These are phyloP conservation scores for Phytophthora vignae DNA, from an alignment of 352 stramenopile species.

Conservation along the genomic window DNA sequence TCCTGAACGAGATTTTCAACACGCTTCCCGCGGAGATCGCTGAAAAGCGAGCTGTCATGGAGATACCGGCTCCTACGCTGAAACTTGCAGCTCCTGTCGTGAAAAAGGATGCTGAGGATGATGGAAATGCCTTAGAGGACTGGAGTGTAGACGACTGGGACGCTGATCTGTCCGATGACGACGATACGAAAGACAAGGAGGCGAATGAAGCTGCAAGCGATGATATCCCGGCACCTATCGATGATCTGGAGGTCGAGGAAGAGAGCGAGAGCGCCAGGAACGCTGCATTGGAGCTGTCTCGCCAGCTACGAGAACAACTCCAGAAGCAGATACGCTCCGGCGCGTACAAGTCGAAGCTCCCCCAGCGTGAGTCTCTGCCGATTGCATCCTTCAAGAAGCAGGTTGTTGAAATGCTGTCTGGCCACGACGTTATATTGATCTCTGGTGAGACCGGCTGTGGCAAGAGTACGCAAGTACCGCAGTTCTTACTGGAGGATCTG, in stretches of 20 bases:
- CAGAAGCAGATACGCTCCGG: constrained; percentile 45
- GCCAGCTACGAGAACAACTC: constrained; percentile 48
- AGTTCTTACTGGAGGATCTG: constrained; percentile 95
- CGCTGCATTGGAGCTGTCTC: constrained; percentile 37
- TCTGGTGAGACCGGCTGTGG: constrained; percentile 96
- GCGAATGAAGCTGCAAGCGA: constrained; percentile 1
- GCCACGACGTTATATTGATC: constrained; percentile 93
- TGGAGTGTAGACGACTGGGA: constrained; percentile 84
- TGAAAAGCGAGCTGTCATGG: constrained; percentile 40
- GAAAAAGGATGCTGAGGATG: constrained; percentile 8
- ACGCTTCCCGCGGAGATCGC: constrained; percentile 61
- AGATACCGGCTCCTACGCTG: constrained; percentile 5
- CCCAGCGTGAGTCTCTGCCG: constrained; percentile 69
- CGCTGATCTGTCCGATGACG: constrained; percentile 56
- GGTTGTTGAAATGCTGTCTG: constrained; percentile 81
- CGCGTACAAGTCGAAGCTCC: constrained; percentile 50
- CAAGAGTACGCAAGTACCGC: constrained; percentile 97
- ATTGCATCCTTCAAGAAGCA: constrained; percentile 80
- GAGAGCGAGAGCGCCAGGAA: constrained; percentile 35
- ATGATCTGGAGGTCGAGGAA: constrained; percentile 19
- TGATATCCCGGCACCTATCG: background rate
- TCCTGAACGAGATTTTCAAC: constrained; percentile 62
- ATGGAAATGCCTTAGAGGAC: constrained; percentile 40
- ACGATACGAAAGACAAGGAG: background rate
- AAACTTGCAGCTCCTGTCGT: constrained; percentile 1